Conservation (phyloP, 768 basidiomycete genomes). For the Macrolepiota dolichaula region DNA sequence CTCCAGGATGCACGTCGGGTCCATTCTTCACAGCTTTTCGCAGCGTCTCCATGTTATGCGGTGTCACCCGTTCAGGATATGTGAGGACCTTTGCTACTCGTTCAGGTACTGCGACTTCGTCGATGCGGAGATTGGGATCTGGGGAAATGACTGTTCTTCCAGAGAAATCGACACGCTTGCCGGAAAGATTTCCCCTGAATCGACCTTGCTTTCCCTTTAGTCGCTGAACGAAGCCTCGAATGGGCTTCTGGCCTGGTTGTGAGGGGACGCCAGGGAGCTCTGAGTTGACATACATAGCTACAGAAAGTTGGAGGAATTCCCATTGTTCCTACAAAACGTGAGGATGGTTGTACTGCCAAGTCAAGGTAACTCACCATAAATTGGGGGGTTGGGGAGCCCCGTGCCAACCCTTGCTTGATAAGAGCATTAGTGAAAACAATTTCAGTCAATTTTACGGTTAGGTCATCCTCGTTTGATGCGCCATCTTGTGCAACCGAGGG, state of each 20-base stretch:
- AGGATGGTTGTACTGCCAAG: slow-evolving; percentile 1
- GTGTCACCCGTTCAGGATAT: slow-evolving; percentile 93
- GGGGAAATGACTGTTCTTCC: slow-evolving; percentile 98
- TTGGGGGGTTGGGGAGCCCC: slow-evolving; percentile 83
- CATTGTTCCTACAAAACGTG: slow-evolving; percentile 76
- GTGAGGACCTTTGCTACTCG: slow-evolving; percentile 93
- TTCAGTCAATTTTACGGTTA: slow-evolving; percentile 96
- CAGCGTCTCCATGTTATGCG: slow-evolving; percentile 81
- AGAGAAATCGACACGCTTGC: slow-evolving; percentile 98
- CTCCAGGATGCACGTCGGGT: slow-evolving; percentile 88
- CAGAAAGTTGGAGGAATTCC: slow-evolving; percentile 93
- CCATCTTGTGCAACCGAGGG: slow-evolving; percentile 98
- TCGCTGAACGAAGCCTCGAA: slow-evolving; percentile 96
- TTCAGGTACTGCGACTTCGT: slow-evolving; percentile 97
- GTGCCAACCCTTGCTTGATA: slow-evolving; percentile 84
- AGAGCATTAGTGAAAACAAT: slow-evolving; percentile 93
- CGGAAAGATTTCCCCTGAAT: slow-evolving; percentile 96
- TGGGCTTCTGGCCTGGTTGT: slow-evolving; percentile 87
- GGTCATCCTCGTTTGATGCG: slow-evolving; percentile 96
- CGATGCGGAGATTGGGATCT: slow-evolving; percentile 97
- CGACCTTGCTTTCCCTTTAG: slow-evolving; percentile 99
- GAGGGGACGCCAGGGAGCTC: slow-evolving; percentile 91
- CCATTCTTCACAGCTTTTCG: slow-evolving; percentile 83
- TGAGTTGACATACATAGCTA: slow-evolving; percentile 98
- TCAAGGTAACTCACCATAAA: slow-evolving; percentile 65